Conservation (phyloP, 495 filamentous ascomycete genomes). For the Talaromyces thailandensis region DNA sequence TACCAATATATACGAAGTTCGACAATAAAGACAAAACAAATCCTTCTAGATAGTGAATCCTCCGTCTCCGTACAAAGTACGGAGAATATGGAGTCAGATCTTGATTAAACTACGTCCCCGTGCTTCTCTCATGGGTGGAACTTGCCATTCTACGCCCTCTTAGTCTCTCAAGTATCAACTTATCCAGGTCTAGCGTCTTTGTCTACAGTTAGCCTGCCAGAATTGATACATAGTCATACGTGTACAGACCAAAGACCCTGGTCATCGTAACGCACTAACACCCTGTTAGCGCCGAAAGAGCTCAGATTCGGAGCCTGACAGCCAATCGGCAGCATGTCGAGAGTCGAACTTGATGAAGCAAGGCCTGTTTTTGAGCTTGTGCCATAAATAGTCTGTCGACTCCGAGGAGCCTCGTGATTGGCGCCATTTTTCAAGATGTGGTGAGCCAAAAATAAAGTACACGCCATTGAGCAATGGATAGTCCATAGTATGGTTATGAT, state of each 20-base stretch:
- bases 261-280: slow-evolving; percentile 3
- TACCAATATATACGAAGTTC: not conserved
- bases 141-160: not conserved
- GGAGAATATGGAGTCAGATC: not conserved
- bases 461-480: not conserved
- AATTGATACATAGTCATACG: not conserved
- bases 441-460: not conserved
- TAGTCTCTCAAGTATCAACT: not conserved
- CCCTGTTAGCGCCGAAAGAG: slow-evolving; percentile 1
- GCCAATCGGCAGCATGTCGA: not conserved
- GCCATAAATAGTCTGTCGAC: not conserved
- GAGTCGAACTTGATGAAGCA: not conserved
- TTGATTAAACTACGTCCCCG: not conserved
- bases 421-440: not conserved
- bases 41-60: not conserved
- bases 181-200: not conserved
- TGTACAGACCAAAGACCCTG: not conserved
- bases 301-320: not conserved
- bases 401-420: not conserved
- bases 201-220: not conserved
- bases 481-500: not conserved
- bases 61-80: not conserved
- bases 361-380: not conserved
- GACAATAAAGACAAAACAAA: not conserved
- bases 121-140: not conserved